These are phyloP conservation scores for Cerioporus squamosus DNA, from an alignment of 1,284 basidiomycete species.

Conservation along the genomic window DNA sequence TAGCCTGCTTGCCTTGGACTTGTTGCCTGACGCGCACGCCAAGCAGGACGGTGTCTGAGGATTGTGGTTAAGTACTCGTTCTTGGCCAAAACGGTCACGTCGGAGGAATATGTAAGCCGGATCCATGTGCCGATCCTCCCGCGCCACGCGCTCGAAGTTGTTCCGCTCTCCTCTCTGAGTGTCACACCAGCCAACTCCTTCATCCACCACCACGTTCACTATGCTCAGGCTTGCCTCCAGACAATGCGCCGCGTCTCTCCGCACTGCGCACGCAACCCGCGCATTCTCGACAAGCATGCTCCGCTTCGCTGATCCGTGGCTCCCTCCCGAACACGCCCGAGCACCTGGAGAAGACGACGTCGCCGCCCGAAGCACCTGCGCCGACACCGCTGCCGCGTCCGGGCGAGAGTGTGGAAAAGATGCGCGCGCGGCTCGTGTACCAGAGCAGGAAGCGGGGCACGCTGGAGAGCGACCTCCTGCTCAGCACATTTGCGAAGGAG, in stretches of 20 bases:
- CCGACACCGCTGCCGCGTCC: conserved; percentile 60
- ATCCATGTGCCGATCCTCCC: too few relatives aligned
- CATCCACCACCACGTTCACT: conserved; percentile 6
- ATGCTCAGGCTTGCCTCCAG: conserved; percentile 11
- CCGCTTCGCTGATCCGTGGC: conserved; percentile 66
- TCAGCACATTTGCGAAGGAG: conserved; percentile 93
- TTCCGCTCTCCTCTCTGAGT: too few relatives aligned
- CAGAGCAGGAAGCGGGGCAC: conserved; percentile 96
- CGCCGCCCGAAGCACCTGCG: conserved; percentile 49
- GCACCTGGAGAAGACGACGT: conserved; percentile 62
- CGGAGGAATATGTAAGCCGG: too few relatives aligned
- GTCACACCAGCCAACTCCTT: too few relatives aligned
- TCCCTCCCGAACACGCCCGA: conserved; percentile 74
- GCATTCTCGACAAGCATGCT: conserved; percentile 20
- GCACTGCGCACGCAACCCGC: not conserved
- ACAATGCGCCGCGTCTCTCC: not conserved
- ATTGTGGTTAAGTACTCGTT: too few relatives aligned
- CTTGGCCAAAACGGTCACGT: too few relatives aligned
- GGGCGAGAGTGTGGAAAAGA: conserved; percentile 68
- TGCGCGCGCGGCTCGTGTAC: conserved; percentile 89
- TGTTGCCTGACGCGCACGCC: too few relatives aligned
- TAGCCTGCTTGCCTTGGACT: too few relatives aligned
- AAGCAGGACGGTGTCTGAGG: too few relatives aligned
- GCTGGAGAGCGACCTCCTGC: conserved; percentile 89
- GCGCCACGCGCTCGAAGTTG: too few relatives aligned